These are phyloP conservation scores for Schoenoplectus tabernaemontani DNA, from an alignment of 202 grass and related monocot genomes.

Conservation along the genomic window DNA sequence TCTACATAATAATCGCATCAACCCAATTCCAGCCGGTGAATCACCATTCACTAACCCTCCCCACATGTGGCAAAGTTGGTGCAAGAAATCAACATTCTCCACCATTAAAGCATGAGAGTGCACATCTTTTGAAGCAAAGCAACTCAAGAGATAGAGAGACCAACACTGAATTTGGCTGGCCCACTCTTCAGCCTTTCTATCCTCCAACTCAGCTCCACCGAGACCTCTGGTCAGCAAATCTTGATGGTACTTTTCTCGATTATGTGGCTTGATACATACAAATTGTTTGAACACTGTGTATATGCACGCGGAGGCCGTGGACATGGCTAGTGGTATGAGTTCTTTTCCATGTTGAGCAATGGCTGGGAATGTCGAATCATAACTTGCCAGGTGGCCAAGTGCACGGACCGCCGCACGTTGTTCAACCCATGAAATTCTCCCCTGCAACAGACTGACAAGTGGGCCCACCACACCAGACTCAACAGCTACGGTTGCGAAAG, in stretches of 20 bases:
- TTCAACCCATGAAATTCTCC: constrained; percentile 81
- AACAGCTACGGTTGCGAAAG: constrained; percentile 52
- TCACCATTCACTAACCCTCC: constrained; percentile 77
- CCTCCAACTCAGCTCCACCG: constrained; percentile 34
- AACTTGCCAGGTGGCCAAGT: constrained; percentile 84
- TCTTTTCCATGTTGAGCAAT: constrained; percentile 45
- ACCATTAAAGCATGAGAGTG: constrained; percentile 53
- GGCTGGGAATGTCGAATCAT: constrained; percentile 56
- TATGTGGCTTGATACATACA: constrained; percentile 23
- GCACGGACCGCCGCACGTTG: constrained; percentile 64
- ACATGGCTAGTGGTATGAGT: constrained; percentile 48
- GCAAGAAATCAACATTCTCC: constrained; percentile 43
- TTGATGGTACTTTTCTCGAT: constrained; percentile 66
- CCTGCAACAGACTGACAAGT: constrained; percentile 45
- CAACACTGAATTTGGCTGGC: constrained; percentile 98
- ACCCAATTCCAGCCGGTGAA: constrained; percentile 72
- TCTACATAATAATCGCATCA: constrained; percentile 68
- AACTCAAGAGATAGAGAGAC: constrained; percentile 85
- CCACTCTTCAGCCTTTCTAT: constrained; percentile 88
- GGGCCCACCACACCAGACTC: constrained; percentile 47
- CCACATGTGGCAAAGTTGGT: constrained; percentile 76
- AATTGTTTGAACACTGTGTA: constrained; percentile 42
- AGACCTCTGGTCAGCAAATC: constrained; percentile 51
- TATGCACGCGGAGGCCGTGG: constrained; percentile 47
- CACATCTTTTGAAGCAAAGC: constrained; percentile 59